Evolutionary conservation across 2,329 filamentous ascomycete genomes (phyloP).

Genomic region (Phyllachora maydis): DNA sequence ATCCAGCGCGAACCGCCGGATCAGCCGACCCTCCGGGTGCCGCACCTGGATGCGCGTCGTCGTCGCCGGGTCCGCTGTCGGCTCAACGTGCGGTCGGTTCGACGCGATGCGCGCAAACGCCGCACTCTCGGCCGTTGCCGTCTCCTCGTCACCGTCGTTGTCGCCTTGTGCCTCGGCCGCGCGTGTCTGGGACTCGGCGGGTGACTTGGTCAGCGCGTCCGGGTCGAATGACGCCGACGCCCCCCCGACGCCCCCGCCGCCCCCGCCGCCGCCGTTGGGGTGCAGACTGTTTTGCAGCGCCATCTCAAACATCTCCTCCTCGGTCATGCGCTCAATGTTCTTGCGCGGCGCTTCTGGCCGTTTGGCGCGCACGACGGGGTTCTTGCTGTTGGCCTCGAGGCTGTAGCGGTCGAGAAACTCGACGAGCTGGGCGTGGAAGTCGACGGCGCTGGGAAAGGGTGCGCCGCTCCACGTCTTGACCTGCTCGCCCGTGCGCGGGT

Average conservation of each 20-base stretch:
- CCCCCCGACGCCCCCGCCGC: no score
- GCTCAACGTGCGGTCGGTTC: slow-evolving; percentile 57
- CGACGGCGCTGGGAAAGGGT: slow-evolving; percentile 52
- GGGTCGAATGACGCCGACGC: slow-evolving; percentile 50
- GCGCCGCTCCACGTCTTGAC: slow-evolving; percentile 88
- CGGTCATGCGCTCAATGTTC: slow-evolving; percentile 76
- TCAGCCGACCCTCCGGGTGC: slow-evolving; percentile 64
- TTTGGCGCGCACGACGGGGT: slow-evolving; percentile 70
- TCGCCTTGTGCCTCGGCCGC: slow-evolving; percentile 5
- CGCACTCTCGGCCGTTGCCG: slow-evolving; percentile 11
- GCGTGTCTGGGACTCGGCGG: no score
- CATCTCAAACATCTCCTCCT: slow-evolving; percentile 93
- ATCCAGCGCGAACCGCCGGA: slow-evolving; percentile 60
- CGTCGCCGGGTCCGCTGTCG: slow-evolving; percentile 44
- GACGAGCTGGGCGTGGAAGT: slow-evolving; percentile 79
- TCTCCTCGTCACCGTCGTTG: slow-evolving; percentile 9
- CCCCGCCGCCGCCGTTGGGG: slow-evolving; percentile 19
- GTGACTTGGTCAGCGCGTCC: slow-evolving; percentile 63
- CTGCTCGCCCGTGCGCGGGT: slow-evolving; percentile 88
- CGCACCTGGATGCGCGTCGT: slow-evolving; percentile 87
- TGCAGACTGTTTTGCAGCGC: slow-evolving; percentile 76
- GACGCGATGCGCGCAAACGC: slow-evolving; percentile 54
- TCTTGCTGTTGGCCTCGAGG: slow-evolving; percentile 70
- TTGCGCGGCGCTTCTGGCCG: slow-evolving; percentile 38
- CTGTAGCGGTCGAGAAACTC: slow-evolving; percentile 98